Base-by-base conservation (phyloP, 441 rosid genomes). In the Theobroma grandiflorum region DNA sequence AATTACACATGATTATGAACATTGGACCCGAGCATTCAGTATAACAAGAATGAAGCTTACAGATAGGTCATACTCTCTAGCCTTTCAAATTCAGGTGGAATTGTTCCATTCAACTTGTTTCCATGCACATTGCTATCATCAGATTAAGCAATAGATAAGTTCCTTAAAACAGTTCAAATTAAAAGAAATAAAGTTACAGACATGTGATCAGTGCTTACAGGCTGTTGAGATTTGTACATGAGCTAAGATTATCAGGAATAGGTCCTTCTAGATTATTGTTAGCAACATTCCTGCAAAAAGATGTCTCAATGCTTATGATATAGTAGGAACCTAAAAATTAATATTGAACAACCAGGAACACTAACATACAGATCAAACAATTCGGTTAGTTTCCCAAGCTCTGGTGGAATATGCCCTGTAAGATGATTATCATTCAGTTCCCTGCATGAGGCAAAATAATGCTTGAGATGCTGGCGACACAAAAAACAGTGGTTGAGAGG, bases 301-400 rank as follows among this genome's bases (percentile, higher is more conserved):
- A 33, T 45, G 33, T 62, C 62, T 76, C 74, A 85, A 67, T 43
- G 65, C 43, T 49, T 52, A 71, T 0, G 12, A 45, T 42, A 69
- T 10, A 57, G 31, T n/a, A 12, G 16, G 55, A 65, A 80, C 50
- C 2, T 49, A 6, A 1, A 0, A 26, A 26, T 26, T 26, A 64
- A 79, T 18, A 75, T 74, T 38, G 38, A 72, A 77, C 68, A 61
- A 52, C 50, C 38, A 74, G 11, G 43, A 20, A 43, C 14, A 31
- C 78, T 52, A 62, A 79, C 96, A 75, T 94, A 96, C 99, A 96
- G 85, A 84, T 96, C 98, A 87, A 85, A 96, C 80, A 96, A 90
- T 72, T 96, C 98, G 9, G 98, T 96, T 22, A 96, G 95, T 88
- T 92, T 92, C 80, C 99, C 99, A 50, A 96, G 98, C 88, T 93